These are phyloP conservation scores for Fusarium xylarioides DNA, from an alignment of 2,329 filamentous ascomycete genomes.

Conservation along the genomic window DNA sequence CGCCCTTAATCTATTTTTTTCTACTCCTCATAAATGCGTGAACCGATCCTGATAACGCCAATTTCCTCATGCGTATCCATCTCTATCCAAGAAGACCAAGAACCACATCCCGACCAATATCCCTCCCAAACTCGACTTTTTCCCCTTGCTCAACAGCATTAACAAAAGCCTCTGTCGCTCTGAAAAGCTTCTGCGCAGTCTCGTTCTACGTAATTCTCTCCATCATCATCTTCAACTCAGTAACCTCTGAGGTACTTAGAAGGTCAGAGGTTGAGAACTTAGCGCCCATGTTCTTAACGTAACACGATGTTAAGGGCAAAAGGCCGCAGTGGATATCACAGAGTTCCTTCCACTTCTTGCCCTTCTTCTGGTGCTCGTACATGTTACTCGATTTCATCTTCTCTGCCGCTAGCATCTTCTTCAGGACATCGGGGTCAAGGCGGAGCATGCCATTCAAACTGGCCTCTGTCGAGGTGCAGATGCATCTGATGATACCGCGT, in stretches of 20 bases:
- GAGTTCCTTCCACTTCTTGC: neutral
- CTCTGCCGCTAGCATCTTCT: no score
- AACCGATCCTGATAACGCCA: neutral
- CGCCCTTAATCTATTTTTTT: neutral
- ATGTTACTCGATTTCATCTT: no score
- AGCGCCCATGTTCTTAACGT: neutral
- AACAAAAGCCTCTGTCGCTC: neutral
- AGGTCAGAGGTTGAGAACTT: neutral
- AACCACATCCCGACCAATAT: neutral
- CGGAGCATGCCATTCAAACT: no score
- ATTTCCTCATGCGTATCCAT: neutral
- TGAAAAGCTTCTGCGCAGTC: fast-evolving
- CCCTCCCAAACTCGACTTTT: neutral
- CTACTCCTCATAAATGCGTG: neutral
- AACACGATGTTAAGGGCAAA: neutral
- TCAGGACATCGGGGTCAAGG: no score
- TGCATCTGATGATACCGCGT: no score
- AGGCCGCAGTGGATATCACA: neutral
- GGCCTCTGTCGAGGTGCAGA: no score
- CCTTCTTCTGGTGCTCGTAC: neutral
- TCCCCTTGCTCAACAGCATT: neutral
- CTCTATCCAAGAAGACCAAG: neutral
- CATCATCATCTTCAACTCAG: neutral
- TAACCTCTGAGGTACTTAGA: fast-evolving
- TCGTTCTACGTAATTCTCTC: neutral